A percentile compares a stretch with the other conserved stretches of the same genome.
Conservation (phyloP, 768 basidiomycete species). For the Naganishia vaughanmartiniae region DNA sequence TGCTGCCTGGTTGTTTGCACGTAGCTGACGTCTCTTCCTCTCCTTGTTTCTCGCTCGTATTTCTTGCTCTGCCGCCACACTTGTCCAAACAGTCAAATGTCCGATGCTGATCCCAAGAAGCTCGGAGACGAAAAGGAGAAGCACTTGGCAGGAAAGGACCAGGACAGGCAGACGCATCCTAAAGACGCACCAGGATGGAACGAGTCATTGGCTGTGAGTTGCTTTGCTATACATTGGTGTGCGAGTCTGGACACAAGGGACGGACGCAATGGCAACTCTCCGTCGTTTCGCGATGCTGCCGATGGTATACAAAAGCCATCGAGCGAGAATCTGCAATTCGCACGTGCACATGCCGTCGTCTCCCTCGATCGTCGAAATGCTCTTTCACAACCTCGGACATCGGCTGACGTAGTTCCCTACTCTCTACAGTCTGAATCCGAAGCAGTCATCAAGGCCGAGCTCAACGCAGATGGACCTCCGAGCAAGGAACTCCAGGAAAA, state of each 20-base stretch:
- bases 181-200: conserved; percentile 51
- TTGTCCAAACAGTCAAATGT: conserved; percentile 11
- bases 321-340: not conserved
- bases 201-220: conserved; percentile 49
- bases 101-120: not conserved
- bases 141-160: conserved; percentile 10
- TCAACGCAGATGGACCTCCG: not conserved
- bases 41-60: not conserved
- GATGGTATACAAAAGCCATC: not conserved
- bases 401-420: not conserved
- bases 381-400: not conserved
- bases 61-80: not conserved
- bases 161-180: conserved; percentile 35
- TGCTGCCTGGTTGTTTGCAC: not conserved
- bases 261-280: too few species aligned
- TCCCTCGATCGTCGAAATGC: not conserved
- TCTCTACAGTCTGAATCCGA: conserved; percentile 43
- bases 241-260: too few species aligned
- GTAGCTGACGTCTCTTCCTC: not conserved
- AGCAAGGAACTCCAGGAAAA: conserved; percentile 17
- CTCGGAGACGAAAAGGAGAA: conserved; percentile 25
- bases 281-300: not conserved
- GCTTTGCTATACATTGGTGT: too few species aligned
- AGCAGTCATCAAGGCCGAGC: conserved; percentile 43
- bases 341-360: not conserved